These are phyloP conservation scores for Crithidia fasciculata DNA, from an alignment of 208 protist genomes.

Conservation along the genomic window DNA sequence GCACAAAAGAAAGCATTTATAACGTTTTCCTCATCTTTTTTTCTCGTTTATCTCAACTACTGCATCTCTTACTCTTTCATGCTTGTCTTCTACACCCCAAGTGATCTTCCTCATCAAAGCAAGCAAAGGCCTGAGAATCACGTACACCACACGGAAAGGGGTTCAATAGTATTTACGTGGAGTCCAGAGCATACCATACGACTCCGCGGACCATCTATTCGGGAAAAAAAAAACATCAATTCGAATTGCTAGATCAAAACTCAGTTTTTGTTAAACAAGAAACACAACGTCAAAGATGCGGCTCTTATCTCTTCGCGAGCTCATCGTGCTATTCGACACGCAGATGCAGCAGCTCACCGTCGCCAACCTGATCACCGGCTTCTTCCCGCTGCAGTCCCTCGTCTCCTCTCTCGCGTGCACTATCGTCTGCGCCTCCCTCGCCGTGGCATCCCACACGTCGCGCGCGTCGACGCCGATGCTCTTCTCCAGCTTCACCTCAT, in stretches of 20 bases:
- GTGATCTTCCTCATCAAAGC: background rate
- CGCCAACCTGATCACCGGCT: conserved; percentile 34
- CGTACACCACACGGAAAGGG: no score
- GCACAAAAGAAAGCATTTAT: no score
- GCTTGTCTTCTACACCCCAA: no score
- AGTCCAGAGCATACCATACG: no score
- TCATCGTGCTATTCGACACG: conserved; percentile 29
- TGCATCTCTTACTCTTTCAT: background rate
- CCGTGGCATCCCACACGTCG: conserved; percentile 4
- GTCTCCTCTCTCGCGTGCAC: conserved; percentile 6
- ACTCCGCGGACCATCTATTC: no score
- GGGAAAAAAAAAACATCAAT: background rate
- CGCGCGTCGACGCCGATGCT: conserved; percentile 15
- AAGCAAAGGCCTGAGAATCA: no score
- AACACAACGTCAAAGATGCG: background rate
- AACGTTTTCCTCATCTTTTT: background rate
- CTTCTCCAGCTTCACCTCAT: conserved; percentile 37
- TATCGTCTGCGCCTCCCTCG: conserved; percentile 34
- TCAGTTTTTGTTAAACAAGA: no score
- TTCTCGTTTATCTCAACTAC: background rate
- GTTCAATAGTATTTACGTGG: no score
- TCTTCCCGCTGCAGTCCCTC: conserved; percentile 38
- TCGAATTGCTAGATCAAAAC: no score
- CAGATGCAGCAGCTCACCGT: conserved; percentile 43
- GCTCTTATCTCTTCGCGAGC: conserved; percentile 19